Base-by-base conservation (phyloP, 148 eudicot genomes). In the Rhododendron ferrugineum region DNA sequence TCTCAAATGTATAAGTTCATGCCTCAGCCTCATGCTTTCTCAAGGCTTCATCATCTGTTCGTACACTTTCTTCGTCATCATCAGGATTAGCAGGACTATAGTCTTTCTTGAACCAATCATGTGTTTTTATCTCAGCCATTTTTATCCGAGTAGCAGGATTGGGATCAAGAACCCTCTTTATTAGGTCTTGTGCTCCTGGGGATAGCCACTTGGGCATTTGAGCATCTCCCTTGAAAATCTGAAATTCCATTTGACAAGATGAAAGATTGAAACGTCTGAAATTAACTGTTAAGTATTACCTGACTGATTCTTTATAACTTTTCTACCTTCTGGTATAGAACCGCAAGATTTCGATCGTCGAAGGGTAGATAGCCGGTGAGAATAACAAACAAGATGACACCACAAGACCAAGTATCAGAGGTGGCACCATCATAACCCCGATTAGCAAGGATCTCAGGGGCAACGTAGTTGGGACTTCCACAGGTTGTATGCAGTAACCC, bases 381-480 rank as follows among this genome's bases (percentile, higher is more conserved):
- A 80, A 95, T 92, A 0, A 97, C 96, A 58, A 90, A 97, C 32
- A 97, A 88, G 72, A 95, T 95, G 73, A 97, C 98, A 37, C 99
- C 99, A 83, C 98, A 97, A 1, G 99, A 96, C 99, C 99, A 97
- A 26, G 92, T 90, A 88, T 97, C 99, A 2, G 99, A 93, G 30
- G 96, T 90, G 60, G 95, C 93, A 20, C 99, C 99, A 70, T 91
- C 89, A 74, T 96, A 96, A 20, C 99, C 99, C 83, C 94, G 88
- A 88, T 94, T 92, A 44, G 92, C 91, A 10, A 97, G 93, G 77
- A 97, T 88, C 91, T 97, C 99, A 16, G 99, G 99, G n/a, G 99
- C 98, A 60, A 96, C 98, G 18, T 97, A 97, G 82, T 97, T 97
- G 37, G 99, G 99, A 89, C 97, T 97, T 83, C 99, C 99, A 85